Conservation (phyloP, 2,329 filamentous ascomycete species). For the Geosmithia morbida region DNA sequence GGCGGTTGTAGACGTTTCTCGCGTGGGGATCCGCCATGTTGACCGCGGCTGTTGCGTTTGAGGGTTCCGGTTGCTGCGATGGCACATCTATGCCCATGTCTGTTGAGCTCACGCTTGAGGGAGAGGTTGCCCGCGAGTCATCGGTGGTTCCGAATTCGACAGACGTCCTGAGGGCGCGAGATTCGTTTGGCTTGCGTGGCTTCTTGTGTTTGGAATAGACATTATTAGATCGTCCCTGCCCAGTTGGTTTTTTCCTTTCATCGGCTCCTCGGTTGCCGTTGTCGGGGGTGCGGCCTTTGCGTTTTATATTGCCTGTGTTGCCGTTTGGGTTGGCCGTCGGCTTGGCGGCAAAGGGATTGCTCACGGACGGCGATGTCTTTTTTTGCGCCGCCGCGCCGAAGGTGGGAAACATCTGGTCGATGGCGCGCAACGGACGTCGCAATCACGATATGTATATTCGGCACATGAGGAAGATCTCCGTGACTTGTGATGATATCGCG, state of each 20-base stretch:
- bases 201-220: background rate
- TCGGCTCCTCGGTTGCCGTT: conserved; percentile 10
- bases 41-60: conserved; percentile 3
- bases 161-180: background rate
- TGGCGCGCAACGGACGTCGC: conserved; percentile 25
- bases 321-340: background rate
- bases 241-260: conserved; percentile 8
- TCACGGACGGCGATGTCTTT: conserved; percentile 15
- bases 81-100: background rate
- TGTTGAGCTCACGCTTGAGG: background rate
- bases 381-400: conserved; percentile 17
- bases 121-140: conserved; percentile 1
- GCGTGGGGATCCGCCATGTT: conserved; percentile 23
- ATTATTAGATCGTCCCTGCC: conserved; percentile 2
- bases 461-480: conserved; percentile 14
- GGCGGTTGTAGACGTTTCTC: conserved; percentile 33
- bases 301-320: conserved; percentile 4
- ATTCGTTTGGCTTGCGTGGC: background rate
- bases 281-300: conserved; percentile 5
- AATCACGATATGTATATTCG: conserved; percentile 17
- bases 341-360: conserved; percentile 13
- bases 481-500: background rate
- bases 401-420: conserved; percentile 22
- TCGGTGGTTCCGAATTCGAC: background rate
- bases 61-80: conserved; percentile 6